These are phyloP conservation scores for Rhodosporidiobolus sp. DNA, from an alignment of 768 basidiomycete species.

Conservation along the genomic window DNA sequence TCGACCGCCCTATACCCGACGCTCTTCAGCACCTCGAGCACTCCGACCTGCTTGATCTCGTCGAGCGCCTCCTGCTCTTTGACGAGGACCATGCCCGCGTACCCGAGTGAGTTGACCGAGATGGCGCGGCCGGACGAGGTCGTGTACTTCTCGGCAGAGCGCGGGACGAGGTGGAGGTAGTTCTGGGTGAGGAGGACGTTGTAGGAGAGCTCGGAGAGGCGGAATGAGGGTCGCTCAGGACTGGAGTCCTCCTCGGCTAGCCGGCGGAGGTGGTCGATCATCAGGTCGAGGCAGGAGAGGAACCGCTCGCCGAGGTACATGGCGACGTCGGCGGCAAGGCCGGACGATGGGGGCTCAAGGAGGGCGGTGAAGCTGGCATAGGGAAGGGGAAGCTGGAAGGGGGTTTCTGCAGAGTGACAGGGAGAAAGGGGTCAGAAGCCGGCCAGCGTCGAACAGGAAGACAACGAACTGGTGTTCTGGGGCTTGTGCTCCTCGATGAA, in stretches of 20 bases:
- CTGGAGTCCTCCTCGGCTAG: constrained; percentile 43
- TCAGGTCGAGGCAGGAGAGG: constrained; percentile 70
- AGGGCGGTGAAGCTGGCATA: constrained; percentile 37
- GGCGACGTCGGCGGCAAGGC: constrained; percentile 49
- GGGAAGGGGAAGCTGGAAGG: constrained; percentile 36
- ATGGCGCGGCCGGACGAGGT: constrained; percentile 48
- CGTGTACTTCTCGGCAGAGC: constrained; percentile 61
- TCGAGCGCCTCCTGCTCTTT: constrained; percentile 75
- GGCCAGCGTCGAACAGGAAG: not conserved
- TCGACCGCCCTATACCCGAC: constrained; percentile 59
- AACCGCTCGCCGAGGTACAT: constrained; percentile 60
- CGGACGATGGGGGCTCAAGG: constrained; percentile 13
- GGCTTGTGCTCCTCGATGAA: constrained; percentile 36
- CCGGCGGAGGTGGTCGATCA: constrained; percentile 58
- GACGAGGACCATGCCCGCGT: constrained; percentile 82
- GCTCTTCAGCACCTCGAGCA: constrained; percentile 61
- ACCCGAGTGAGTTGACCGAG: constrained; percentile 81
- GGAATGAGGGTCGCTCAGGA: constrained; percentile 3
- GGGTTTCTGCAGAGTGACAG: constrained; percentile 13
- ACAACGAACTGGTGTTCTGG: constrained; percentile 6
- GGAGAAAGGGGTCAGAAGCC: not conserved
- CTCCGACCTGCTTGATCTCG: constrained; percentile 62
- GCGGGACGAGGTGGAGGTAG: constrained; percentile 82
- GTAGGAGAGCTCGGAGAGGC: constrained; percentile 66
- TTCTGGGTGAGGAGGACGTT: constrained; percentile 76